phyloP scores from a whole-genome alignment of 257 asterid species.

The Petunia axillaris region DNA sequence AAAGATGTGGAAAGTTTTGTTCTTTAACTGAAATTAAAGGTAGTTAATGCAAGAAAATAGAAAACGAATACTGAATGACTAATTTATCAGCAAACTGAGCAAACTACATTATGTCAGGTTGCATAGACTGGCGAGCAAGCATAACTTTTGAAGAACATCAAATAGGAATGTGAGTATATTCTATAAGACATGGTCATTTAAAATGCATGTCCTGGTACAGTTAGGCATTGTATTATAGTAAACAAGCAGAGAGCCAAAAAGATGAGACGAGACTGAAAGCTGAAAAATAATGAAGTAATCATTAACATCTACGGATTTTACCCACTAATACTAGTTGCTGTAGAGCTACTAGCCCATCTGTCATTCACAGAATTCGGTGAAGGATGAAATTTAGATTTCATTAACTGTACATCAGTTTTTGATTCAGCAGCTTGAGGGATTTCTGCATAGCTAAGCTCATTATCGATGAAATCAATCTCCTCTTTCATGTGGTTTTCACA shows the following conservation, averaged over 20 bases:
- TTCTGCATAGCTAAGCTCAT: neutral
- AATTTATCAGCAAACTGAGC: neutral
- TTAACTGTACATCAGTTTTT: constrained; percentile 41
- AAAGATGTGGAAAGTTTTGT: no score
- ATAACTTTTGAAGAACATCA: neutral
- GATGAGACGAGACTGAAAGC: constrained; percentile 19
- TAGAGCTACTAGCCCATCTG: constrained; percentile 42
- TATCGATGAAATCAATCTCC: constrained; percentile 8
- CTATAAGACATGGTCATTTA: neutral
- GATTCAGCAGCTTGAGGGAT: constrained; percentile 37
- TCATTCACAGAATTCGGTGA: constrained; percentile 48
- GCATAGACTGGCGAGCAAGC: neutral
- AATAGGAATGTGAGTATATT: neutral
- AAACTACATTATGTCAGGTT: neutral
- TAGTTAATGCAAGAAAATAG: no score
- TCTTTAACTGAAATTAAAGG: no score
- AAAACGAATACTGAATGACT: neutral
- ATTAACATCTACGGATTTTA: constrained; percentile 20
- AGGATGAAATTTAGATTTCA: constrained; percentile 29
- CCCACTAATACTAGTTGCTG: constrained; percentile 33
- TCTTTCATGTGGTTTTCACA: neutral
- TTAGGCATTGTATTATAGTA: neutral
- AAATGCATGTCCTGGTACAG: neutral
- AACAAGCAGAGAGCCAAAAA: neutral
- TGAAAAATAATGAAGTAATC: neutral